Evolutionary conservation across 1,284 basidiomycete genomes (phyloP), one percentile per base, ranked within the genome.

Genomic region (Cutaneotrichosporon dermatis): DNA sequence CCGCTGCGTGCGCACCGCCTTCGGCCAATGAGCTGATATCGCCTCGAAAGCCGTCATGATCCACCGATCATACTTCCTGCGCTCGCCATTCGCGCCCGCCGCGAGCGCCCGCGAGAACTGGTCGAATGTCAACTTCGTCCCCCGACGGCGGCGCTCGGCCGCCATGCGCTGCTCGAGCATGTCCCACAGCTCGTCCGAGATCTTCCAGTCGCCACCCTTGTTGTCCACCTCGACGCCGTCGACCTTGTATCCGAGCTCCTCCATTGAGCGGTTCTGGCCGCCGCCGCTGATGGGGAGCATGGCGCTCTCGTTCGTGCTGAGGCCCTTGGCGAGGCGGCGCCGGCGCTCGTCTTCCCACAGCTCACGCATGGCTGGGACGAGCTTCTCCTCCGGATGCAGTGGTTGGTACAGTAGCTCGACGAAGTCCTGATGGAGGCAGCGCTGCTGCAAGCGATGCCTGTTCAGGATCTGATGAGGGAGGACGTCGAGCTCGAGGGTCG

Each of bases 261-360:
- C 66, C 60, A 70, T 74, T 1, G 67, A 48, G n/a, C 73, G 55
- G 3, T 68, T 69, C 2, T 73, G 69, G 57, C 76, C 74, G 4
- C 76, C 76, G 33, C 74, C 75, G 13, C 64, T 66, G 16, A 69
- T 66, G 2, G 75, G 77, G 55, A 77, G 71, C 76, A 79, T 78
- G 13, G 66, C 71, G 3, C 55, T 58, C 45, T 70, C 70, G 36
- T 62, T 66, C 12, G 71, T 61, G 1, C 66, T 67, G 15, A 72
- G 63, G 0, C 91, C 91, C 35, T 82, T 82, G 6, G 81, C 82
- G 12, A 76, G 72, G 13, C 94, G 82, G 4, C 92, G 84, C 9
- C 82, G 80, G 9, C 88, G 85, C 74, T 98, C 95, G 67, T 96
- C 92, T 57, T 94, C 89, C 95, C 95, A 99, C 1, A 99, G 81